A percentile compares a stretch with the other conserved stretches of the same genome.
Evolutionary conservation across 192 early-diverging fungal genomes (phyloP).

Genomic region (Dissophora ornata): DNA sequence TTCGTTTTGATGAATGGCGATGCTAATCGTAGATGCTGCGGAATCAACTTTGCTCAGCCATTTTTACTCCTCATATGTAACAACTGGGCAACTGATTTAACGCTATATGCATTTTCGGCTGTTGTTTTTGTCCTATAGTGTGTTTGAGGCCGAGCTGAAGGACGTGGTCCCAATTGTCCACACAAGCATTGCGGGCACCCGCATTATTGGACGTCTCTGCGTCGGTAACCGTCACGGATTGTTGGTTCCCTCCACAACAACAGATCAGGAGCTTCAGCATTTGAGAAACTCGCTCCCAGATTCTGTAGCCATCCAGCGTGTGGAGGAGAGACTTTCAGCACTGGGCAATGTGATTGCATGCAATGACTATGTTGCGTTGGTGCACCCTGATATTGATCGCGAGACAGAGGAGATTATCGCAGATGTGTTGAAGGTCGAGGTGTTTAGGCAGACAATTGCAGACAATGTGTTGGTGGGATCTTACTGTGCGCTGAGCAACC

Average conservation of each 20-base stretch:
- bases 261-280: slow-evolving; percentile 98
- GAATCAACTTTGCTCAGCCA: no score
- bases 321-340: slow-evolving; percentile 97
- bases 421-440: slow-evolving; percentile 97
- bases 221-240: slow-evolving; percentile 95
- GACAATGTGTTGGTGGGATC: slow-evolving; percentile 97
- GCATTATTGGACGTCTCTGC: slow-evolving; percentile 95
- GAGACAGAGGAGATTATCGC: slow-evolving; percentile 99
- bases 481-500: slow-evolving; percentile 96
- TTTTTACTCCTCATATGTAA: not conserved
- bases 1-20: no score
- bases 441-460: slow-evolving; percentile 98
- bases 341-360: slow-evolving; percentile 99
- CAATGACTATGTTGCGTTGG: slow-evolving; percentile 98
- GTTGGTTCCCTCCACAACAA: slow-evolving; percentile 93
- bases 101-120: not conserved
- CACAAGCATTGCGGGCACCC: slow-evolving; percentile 95
- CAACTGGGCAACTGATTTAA: no score
- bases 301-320: slow-evolving; percentile 90
- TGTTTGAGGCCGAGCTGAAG: slow-evolving; percentile 94
- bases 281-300: slow-evolving; percentile 97
- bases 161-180: slow-evolving; percentile 98
- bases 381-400: slow-evolving; percentile 97
- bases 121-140: slow-evolving; percentile 56
- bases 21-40: no score